Evolutionary conservation across 768 basidiomycete species (phyloP), one percentile per base, ranked within the genome.

Genomic region (Mycena haematopus): DNA sequence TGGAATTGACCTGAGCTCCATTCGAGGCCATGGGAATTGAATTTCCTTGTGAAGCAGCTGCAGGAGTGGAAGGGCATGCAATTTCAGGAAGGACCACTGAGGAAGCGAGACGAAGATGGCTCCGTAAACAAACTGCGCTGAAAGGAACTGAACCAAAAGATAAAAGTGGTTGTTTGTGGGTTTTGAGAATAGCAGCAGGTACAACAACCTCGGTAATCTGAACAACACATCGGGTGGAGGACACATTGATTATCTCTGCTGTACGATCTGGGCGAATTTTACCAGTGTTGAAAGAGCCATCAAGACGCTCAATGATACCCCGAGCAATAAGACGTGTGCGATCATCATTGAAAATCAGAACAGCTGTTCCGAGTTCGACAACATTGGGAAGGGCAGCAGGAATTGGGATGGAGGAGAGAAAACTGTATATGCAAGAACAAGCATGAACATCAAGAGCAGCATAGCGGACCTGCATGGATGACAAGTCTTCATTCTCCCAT

Each of bases 141-240:
- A 58, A 58, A 2, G 56, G 56, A 0, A 33, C 11, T 2, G 15
- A 6, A 10, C 56, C 47, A 29, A 58, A 42, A 1, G 25, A 3
- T 14, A 25, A 9, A 15, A 42, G 22, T 10, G 35, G 3, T 27
- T 49, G 33, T 40, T 24, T 27, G n/a, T 51, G 47, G 21, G 35
- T 40, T 27, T 21, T 58, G 3, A 58, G 10, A n/a, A 58, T 58
- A 6, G 56, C 56, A 6, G 24, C 56, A 14, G 47, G 47, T 5
- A 58, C 47, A 40, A 58, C 35, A 13, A 51, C 56, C 49, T 58
- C 56, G 8, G 35, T 17, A 8, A 58, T 17, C 36, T 38, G 11
- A 3, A 58, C n/a, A 13, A 72, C 0, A 46, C 67, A 58, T 72
- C 72, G 6, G 11, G 52, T 2, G 63, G 60, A 36, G 36, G 67